Evolutionary conservation across 768 basidiomycete species (phyloP).

Genomic region (Gautieria morchelliformis): DNA sequence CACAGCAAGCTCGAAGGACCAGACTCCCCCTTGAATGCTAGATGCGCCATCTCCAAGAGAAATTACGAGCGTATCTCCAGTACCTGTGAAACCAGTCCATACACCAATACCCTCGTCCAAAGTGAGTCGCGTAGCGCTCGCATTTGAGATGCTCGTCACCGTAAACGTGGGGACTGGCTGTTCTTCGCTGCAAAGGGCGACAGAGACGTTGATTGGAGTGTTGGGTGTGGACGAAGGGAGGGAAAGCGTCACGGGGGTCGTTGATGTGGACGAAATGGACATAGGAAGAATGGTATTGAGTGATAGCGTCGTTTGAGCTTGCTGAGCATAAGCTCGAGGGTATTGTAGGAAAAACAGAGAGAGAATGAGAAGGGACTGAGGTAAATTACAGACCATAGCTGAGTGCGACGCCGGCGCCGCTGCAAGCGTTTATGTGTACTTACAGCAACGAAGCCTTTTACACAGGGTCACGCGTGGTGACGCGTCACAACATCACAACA

Average conservation of each 20-base stretch:
- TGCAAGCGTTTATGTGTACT: background rate
- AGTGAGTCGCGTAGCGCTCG: constrained; percentile 37
- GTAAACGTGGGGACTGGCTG: constrained; percentile 36
- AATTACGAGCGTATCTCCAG: constrained; percentile 46
- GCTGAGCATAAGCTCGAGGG: background rate
- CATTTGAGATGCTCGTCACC: constrained; percentile 41
- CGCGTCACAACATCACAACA: background rate
- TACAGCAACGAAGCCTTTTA: too few species aligned
- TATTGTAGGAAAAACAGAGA: background rate
- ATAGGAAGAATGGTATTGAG: constrained; percentile 1
- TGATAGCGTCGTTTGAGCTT: background rate
- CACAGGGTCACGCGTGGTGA: background rate
- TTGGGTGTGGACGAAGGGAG: constrained; percentile 16
- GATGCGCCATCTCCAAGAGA: constrained; percentile 17
- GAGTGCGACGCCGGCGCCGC: background rate
- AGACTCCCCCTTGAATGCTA: constrained; percentile 17
- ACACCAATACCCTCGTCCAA: constrained; percentile 39
- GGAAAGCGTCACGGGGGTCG: constrained; percentile 16
- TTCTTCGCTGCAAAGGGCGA: constrained; percentile 22
- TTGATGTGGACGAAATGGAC: constrained; percentile 3
- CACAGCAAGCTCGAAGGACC: constrained; percentile 50
- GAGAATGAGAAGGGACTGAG: background rate
- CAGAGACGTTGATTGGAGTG: constrained; percentile 20
- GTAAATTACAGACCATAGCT: background rate
- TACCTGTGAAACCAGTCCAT: constrained; percentile 37